These are phyloP conservation scores for Limonomyces culmigenus DNA, from an alignment of 1,284 basidiomycete species.

Conservation along the genomic window DNA sequence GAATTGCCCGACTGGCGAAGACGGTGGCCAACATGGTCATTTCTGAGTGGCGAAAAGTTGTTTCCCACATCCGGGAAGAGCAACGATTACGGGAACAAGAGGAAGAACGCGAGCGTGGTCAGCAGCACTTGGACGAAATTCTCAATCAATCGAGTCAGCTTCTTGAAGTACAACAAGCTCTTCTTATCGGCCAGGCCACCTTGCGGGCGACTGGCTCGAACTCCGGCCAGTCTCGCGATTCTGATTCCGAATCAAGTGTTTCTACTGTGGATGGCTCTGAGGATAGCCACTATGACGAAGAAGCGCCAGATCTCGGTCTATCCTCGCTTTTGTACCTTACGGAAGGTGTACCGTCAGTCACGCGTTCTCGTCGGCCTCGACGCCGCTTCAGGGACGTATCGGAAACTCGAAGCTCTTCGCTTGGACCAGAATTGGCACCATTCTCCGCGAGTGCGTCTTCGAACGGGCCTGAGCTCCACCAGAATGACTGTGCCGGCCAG, in stretches of 20 bases:
- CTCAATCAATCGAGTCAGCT: constrained; percentile 81
- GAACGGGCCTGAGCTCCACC: neutral
- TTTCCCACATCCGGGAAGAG: constrained; percentile 57
- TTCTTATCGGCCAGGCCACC: constrained; percentile 13
- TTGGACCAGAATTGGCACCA: neutral
- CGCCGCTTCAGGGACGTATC: neutral
- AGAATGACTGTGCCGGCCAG: no score
- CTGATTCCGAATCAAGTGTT: neutral
- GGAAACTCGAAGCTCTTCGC: neutral
- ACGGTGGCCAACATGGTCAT: no score
- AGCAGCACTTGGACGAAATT: constrained; percentile 81
- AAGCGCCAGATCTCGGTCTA: neutral
- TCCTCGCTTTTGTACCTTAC: neutral
- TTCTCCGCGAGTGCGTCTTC: neutral
- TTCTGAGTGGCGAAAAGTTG: no score
- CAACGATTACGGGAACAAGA: constrained; percentile 37
- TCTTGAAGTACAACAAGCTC: constrained; percentile 68
- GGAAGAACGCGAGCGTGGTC: constrained; percentile 53
- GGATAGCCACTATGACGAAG: constrained; percentile 11
- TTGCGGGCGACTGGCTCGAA: constrained; percentile 16
- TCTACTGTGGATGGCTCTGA: constrained; percentile 8
- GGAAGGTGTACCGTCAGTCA: neutral
- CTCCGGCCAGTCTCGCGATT: neutral
- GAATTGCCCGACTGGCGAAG: no score
- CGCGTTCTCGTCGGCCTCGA: neutral